Conservation (phyloP, 441 rosid genomes). For the Iberis amara region DNA sequence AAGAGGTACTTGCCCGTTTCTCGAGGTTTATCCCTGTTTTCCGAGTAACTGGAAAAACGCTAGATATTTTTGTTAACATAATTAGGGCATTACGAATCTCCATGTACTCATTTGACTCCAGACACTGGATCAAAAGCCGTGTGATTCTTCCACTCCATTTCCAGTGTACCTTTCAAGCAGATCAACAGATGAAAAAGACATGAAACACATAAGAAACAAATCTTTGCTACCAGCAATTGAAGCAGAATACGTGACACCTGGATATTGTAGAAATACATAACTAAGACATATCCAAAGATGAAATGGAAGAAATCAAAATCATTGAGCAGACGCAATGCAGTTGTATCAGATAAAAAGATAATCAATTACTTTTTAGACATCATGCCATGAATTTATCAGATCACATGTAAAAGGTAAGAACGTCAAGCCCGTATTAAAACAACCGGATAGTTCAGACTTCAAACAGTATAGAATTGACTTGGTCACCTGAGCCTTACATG, state of each 20-base stretch:
- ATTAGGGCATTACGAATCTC: slow-evolving; percentile 98
- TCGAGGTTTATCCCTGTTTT: slow-evolving; percentile 98
- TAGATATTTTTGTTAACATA: slow-evolving; percentile 88
- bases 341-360: slow-evolving; percentile 3
- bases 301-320: slow-evolving; percentile 13
- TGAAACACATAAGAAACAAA: slow-evolving; percentile 17
- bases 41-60: slow-evolving; percentile 94
- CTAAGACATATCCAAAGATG: slow-evolving; percentile 4
- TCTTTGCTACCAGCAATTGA: slow-evolving; percentile 14
- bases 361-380: slow-evolving; percentile 10
- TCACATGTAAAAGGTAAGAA: slow-evolving; percentile 2
- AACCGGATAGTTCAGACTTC: background rate
- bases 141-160: slow-evolving; percentile 99
- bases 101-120: slow-evolving; percentile 97
- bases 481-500: background rate
- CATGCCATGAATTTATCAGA: slow-evolving; percentile 3
- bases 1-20: slow-evolving; percentile 65
- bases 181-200: slow-evolving; percentile 26
- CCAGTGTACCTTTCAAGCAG: slow-evolving; percentile 82
- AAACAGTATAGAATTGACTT: slow-evolving; percentile 9
- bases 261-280: slow-evolving; percentile 8
- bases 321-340: slow-evolving; percentile 11
- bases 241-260: slow-evolving; percentile 10
- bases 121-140: slow-evolving; percentile 83
- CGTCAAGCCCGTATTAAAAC: no score